Percentiles rank a stretch among this genome's conserved stretches.
These are phyloP conservation scores for Arthroderma sp. DNA, from an alignment of 2,329 filamentous ascomycete species.

Conservation along the genomic window DNA sequence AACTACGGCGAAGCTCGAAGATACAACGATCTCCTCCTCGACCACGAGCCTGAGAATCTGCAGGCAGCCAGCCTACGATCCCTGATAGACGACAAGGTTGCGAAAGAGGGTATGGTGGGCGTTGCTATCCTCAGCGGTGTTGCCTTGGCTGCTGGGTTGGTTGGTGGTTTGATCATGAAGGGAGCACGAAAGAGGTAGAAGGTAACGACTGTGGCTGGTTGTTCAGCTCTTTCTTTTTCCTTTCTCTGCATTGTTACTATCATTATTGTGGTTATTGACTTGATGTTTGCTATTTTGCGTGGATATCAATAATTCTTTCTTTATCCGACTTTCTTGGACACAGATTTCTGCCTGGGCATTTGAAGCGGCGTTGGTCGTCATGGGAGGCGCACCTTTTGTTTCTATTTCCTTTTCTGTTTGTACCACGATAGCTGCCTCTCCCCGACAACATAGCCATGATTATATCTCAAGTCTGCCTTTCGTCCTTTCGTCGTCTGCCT, in stretches of 20 bases:
- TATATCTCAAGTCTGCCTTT: too few species aligned
- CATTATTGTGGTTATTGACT: background rate
- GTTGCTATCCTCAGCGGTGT: conserved; percentile 91
- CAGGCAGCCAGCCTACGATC: conserved; percentile 76
- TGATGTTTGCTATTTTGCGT: background rate
- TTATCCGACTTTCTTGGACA: background rate
- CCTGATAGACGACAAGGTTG: conserved; percentile 91
- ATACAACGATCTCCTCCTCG: conserved; percentile 86
- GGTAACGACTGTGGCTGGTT: conserved; percentile 5
- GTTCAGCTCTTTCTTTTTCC: conserved; percentile 4
- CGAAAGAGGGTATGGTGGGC: conserved; percentile 83
- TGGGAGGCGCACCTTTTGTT: too few species aligned
- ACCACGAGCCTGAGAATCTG: conserved; percentile 81
- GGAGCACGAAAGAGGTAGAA: conserved; percentile 50
- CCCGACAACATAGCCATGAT: too few species aligned
- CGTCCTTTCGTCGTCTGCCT: background rate
- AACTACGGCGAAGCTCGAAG: conserved; percentile 91
- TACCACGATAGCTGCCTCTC: too few species aligned
- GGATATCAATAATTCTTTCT: background rate
- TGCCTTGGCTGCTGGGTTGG: conserved; percentile 81
- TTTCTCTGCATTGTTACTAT: background rate
- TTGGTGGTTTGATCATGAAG: conserved; percentile 75
- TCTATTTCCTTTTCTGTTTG: too few species aligned
- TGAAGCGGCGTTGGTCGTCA: too few species aligned
- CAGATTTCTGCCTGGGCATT: too few species aligned